Conservation (phyloP, 2,329 filamentous ascomycete species). For the Delphinella strobiligena region DNA sequence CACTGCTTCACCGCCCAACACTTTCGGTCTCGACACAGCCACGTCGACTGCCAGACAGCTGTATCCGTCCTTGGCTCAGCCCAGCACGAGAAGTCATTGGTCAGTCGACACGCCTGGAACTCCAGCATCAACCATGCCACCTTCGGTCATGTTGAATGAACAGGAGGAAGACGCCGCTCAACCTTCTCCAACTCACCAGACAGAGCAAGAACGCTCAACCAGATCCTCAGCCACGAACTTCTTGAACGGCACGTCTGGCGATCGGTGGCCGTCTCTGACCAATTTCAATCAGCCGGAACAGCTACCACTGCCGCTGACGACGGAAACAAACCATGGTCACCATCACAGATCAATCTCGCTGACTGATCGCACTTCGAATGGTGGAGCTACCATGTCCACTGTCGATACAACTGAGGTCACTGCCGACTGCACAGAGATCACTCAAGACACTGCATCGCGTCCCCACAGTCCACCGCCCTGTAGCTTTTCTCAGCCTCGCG, state of each 20-base stretch:
- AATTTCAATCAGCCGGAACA: background rate
- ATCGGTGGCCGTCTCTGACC: background rate
- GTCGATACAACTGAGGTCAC: background rate
- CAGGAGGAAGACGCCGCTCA: no score
- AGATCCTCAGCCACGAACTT: no score
- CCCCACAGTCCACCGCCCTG: constrained; percentile 14
- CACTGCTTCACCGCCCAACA: background rate
- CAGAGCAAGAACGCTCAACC: no score
- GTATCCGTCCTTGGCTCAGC: background rate
- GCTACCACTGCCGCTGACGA: background rate
- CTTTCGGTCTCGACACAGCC: background rate
- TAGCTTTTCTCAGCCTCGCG: constrained; percentile 16
- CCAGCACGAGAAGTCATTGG: background rate
- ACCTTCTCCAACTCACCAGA: no score
- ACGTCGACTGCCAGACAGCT: background rate
- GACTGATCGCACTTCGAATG: background rate
- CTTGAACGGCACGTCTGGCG: no score
- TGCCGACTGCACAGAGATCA: background rate
- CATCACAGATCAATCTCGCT: background rate
- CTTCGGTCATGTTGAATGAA: no score
- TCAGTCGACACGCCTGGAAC: background rate
- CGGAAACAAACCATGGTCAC: background rate
- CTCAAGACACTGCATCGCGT: constrained; percentile 4
- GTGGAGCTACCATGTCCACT: background rate
- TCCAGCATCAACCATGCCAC: background rate